Base-by-base conservation (phyloP, 1,284 basidiomycete species). In the Malassezia brasiliensis region DNA sequence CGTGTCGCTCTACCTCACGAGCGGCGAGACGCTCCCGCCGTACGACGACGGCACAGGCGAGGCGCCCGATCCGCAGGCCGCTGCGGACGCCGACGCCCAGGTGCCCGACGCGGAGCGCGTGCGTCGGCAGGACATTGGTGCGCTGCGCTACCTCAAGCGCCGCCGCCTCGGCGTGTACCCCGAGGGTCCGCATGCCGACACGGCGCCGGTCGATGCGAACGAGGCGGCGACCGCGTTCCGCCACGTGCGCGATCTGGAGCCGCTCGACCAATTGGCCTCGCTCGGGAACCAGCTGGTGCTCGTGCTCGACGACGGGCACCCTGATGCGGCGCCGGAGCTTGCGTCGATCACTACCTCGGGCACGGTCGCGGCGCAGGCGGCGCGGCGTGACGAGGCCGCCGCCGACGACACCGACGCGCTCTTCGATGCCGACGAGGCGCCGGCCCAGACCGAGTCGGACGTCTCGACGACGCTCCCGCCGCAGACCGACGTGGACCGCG, bases 1-100 rank as follows among this genome's bases (percentile, higher is more conserved):
- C 20, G 67, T 72, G 14, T 68, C 66, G 10, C 58, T 69, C 51
- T 72, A 70, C 52, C 56, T 72, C 20, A 60, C 64, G 41, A 59
- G 65, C 30, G 66, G 61, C 15, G 67, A 72, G 46, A 53, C 60
- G 11, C 50, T 68, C n/a, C 50, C 60, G 19, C 30, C 31, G 30
- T 41, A 53, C 20, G 40, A 42, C 40, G 40, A 40, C 9, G 38
- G 38, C 9, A 20, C 46, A 12, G 31, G 32, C 5, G 56, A 62
- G 28, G 64, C 63, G 17, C 48, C 47, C 7, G 62, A 61, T 22
- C 60, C 62, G 46, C 61, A 60, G 11, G 53, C 42, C 10, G 55
- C 60, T 3, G 36, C 55, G 22, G 61, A 64, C 31, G 60, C 63
- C 15, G 61, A 66, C 30, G 61, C 66, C n/a, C 34, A 44, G n/a